Percentiles rank a stretch among this genome's conserved stretches.
phyloP scores from a whole-genome alignment of 1,284 basidiomycete species.

The Tranzscheliella williamsii region DNA sequence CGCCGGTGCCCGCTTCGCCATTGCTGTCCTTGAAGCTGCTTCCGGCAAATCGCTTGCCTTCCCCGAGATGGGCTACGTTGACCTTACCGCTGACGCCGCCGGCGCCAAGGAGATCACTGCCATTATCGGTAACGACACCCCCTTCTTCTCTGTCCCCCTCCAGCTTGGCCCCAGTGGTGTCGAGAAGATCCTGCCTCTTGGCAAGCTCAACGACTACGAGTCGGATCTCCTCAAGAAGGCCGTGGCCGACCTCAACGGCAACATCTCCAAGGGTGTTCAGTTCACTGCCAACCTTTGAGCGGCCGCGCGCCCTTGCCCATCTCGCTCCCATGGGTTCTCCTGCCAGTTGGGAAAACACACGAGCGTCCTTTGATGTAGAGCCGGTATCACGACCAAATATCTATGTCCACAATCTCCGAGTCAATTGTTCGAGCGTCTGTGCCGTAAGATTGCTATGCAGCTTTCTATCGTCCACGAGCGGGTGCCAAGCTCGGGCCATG shows the following conservation, averaged over 20 bases:
- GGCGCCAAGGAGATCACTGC: conserved; percentile 50
- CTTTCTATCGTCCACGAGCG: no score
- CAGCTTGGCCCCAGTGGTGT: conserved; percentile 62
- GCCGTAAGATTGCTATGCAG: no score
- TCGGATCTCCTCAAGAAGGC: conserved; percentile 64
- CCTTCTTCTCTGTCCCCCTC: conserved; percentile 59
- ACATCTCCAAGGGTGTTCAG: conserved; percentile 64
- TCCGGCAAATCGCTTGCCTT: conserved; percentile 41
- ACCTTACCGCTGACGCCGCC: conserved; percentile 48
- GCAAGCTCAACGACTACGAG: conserved; percentile 65
- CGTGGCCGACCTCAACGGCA: conserved; percentile 65
- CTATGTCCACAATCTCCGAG: no score
- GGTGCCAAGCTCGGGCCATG: no score
- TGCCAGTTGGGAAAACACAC: no score
- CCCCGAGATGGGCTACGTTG: conserved; percentile 57
- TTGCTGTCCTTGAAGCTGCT: conserved; percentile 54
- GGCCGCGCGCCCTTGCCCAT: no score
- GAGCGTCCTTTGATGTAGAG: no score
- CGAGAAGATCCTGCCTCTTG: conserved; percentile 66
- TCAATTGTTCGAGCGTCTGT: no score
- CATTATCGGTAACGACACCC: conserved; percentile 48
- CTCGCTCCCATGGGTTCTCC: no score
- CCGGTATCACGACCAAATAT: no score
- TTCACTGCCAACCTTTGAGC: conserved; percentile 38
- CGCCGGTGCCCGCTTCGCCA: conserved; percentile 61